phyloP scores from a whole-genome alignment of 2,329 filamentous ascomycete genomes.

The Aspergillus arachidicola region DNA sequence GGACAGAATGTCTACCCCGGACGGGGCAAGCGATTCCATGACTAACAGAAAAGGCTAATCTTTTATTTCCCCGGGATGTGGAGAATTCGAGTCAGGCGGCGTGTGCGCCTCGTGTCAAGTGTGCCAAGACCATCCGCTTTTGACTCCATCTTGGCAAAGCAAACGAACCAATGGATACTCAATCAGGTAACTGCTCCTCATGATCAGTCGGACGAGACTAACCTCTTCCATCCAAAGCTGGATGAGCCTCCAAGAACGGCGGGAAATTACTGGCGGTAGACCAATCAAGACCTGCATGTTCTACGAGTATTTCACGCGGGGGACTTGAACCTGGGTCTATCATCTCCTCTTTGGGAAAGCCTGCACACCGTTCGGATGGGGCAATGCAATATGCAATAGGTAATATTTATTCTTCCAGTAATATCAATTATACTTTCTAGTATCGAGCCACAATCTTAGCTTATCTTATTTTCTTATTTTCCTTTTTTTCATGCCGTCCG shows the following conservation, averaged over 20 bases:
- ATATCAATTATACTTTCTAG: neutral
- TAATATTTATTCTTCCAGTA: neutral
- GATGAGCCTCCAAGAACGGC: neutral
- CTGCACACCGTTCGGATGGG: neutral
- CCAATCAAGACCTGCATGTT: neutral
- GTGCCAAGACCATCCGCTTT: constrained; percentile 8
- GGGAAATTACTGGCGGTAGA: neutral
- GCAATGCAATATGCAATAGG: neutral
- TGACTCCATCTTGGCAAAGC: neutral
- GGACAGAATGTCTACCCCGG: neutral
- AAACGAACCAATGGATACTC: neutral
- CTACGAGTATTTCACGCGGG: neutral
- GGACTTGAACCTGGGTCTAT: neutral
- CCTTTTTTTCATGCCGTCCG: neutral
- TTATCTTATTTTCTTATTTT: neutral
- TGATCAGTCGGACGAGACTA: neutral
- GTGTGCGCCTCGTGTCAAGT: neutral
- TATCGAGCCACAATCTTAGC: neutral
- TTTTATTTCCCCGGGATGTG: neutral
- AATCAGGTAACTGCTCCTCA: neutral
- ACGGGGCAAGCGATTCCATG: constrained; percentile 4
- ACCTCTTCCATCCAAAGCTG: neutral
- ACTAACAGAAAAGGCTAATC: constrained; percentile 13
- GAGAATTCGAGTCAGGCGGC: neutral
- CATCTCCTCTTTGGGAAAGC: neutral